These are phyloP conservation scores for Crassisporium funariophilum DNA, from an alignment of 768 basidiomycete genomes.

Conservation along the genomic window DNA sequence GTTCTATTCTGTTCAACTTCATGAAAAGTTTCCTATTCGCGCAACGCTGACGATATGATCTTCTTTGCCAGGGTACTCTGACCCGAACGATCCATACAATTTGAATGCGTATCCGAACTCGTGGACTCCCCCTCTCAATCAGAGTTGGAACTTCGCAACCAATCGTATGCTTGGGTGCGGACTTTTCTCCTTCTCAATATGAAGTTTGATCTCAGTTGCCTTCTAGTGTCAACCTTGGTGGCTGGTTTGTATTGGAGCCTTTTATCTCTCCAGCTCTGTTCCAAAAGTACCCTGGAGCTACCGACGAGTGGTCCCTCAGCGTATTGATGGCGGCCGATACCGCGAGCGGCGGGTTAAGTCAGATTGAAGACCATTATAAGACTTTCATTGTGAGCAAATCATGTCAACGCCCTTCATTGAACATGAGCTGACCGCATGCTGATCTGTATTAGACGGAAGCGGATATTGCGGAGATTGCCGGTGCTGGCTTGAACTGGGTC, in stretches of 20 bases:
- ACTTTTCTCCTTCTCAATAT: background rate
- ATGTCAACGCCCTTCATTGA: background rate
- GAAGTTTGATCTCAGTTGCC: slow-evolving; percentile 4
- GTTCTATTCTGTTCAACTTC: background rate
- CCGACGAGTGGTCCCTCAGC: slow-evolving; percentile 73
- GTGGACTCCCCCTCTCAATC: slow-evolving; percentile 80
- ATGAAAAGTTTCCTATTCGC: background rate
- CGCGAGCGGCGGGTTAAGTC: slow-evolving; percentile 60
- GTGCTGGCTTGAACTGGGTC: slow-evolving; percentile 87
- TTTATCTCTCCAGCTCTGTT: slow-evolving; percentile 70
- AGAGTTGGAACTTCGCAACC: slow-evolving; percentile 69
- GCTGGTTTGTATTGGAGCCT: slow-evolving; percentile 76
- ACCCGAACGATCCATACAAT: slow-evolving; percentile 75
- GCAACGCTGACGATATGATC: slow-evolving; percentile 1
- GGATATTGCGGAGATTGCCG: slow-evolving; percentile 89
- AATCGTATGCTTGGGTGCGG: slow-evolving; percentile 48
- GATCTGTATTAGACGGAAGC: slow-evolving; percentile 82
- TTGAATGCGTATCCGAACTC: slow-evolving; percentile 73
- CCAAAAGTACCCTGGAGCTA: slow-evolving; percentile 55
- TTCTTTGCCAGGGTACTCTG: slow-evolving; percentile 52
- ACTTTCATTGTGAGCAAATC: slow-evolving; percentile 71
- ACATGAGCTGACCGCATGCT: slow-evolving; percentile 1
- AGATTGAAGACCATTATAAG: slow-evolving; percentile 75
- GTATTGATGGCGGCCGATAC: slow-evolving; percentile 65
- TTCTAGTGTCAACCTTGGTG: slow-evolving; percentile 72